These are phyloP conservation scores for Populus alba DNA, from an alignment of 345 rosid species.

Conservation along the genomic window DNA sequence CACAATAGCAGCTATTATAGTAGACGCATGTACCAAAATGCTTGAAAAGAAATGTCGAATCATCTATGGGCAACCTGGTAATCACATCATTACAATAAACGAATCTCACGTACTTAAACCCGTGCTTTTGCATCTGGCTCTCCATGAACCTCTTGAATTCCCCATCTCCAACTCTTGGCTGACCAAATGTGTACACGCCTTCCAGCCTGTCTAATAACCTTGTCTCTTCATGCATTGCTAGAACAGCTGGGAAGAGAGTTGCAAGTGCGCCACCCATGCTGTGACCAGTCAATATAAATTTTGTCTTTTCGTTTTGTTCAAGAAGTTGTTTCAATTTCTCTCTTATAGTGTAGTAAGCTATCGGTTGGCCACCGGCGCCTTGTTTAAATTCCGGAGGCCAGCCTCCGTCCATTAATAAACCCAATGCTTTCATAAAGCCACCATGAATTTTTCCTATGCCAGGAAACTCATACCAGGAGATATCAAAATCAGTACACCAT, in stretches of 20 bases:
- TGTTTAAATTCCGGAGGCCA: constrained; percentile 41
- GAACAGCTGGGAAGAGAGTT: constrained; percentile 43
- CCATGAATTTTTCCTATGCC: constrained; percentile 48
- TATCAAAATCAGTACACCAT: constrained; percentile 45
- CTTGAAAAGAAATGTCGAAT: constrained; percentile 43
- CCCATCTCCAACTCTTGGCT: constrained; percentile 66
- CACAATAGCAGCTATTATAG: constrained; percentile 51
- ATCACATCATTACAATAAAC: constrained; percentile 58
- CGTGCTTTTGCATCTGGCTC: constrained; percentile 22
- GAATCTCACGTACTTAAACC: constrained; percentile 49
- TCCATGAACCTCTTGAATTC: constrained; percentile 49
- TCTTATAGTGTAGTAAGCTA: constrained; percentile 58
- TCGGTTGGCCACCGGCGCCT: not conserved
- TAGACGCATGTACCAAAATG: constrained; percentile 64
- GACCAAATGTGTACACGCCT: constrained; percentile 72
- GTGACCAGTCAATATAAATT: constrained; percentile 63
- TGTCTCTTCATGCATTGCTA: constrained; percentile 48
- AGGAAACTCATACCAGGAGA: constrained; percentile 43
- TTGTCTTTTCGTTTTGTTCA: constrained; percentile 26
- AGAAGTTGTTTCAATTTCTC: constrained; percentile 33
- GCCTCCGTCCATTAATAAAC: constrained; percentile 38
- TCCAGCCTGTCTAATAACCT: constrained; percentile 44
- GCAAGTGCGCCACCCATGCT: constrained; percentile 71
- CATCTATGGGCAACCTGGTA: constrained; percentile 57
- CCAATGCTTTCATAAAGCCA: constrained; percentile 67